These are phyloP conservation scores for Petunia axillaris DNA, from an alignment of 257 asterid genomes.

Conservation along the genomic window DNA sequence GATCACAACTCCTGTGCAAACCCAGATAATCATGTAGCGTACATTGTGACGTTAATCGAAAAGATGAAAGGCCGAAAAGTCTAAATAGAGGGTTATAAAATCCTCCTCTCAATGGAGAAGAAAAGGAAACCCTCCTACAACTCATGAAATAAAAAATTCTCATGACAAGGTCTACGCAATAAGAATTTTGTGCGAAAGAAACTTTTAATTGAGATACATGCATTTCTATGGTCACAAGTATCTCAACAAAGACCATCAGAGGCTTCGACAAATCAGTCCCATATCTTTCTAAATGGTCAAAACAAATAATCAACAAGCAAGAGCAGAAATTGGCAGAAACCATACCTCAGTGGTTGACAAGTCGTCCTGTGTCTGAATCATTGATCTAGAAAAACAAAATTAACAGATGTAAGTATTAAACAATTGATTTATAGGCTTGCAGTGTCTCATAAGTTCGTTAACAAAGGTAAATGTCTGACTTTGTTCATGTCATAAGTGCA, in stretches of 20 bases:
- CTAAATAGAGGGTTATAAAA: background rate
- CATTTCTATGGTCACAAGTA: background rate
- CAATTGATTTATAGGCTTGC: background rate
- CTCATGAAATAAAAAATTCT: slow-evolving; percentile 12
- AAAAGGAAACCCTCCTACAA: background rate
- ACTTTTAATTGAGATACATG: slow-evolving; percentile 10
- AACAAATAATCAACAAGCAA: background rate
- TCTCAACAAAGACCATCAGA: slow-evolving; percentile 21
- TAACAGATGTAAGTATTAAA: background rate
- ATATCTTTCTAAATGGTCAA: background rate
- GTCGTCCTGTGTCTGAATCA: slow-evolving; percentile 29
- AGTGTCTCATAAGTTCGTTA: background rate
- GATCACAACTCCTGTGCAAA: background rate
- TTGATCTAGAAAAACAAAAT: slow-evolving; percentile 31
- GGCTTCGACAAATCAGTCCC: slow-evolving; percentile 8
- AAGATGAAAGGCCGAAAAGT: slow-evolving; percentile 16
- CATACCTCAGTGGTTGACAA: slow-evolving; percentile 36
- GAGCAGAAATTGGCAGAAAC: background rate
- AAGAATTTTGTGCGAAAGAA: background rate
- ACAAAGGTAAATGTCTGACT: background rate
- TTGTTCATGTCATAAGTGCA: background rate
- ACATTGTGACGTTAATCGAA: background rate
- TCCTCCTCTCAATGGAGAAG: background rate
- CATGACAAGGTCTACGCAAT: background rate
- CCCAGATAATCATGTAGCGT: background rate